These are phyloP conservation scores for Ogataea parapolymorpha DNA, from an alignment of 805 yeast species.

Conservation along the genomic window DNA sequence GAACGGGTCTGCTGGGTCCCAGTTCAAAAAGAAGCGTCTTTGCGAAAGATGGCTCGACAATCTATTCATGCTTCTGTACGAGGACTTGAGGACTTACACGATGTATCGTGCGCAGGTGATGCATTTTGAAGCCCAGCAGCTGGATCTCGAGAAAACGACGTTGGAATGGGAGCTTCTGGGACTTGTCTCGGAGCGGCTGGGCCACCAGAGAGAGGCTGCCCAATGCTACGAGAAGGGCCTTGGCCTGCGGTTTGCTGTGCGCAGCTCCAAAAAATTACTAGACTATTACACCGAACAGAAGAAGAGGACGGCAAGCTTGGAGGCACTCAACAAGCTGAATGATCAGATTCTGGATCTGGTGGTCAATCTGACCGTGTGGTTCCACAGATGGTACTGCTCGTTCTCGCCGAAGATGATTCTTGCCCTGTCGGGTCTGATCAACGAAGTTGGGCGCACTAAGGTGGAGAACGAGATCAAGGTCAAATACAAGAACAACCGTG, in stretches of 20 bases:
- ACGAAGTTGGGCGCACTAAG: conserved; percentile 75
- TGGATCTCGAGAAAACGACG: conserved; percentile 71
- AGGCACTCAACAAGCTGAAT: conserved; percentile 41
- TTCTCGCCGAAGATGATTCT: conserved; percentile 69
- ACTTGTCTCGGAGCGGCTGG: conserved; percentile 75
- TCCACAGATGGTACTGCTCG: conserved; percentile 95
- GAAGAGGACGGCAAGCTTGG: conserved; percentile 27
- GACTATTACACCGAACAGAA: conserved; percentile 58
- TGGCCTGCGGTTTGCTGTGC: conserved; percentile 72
- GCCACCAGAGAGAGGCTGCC: conserved; percentile 84
- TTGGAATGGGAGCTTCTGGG: conserved; percentile 94
- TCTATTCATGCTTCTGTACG: conserved; percentile 63
- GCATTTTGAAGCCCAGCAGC: conserved; percentile 85
- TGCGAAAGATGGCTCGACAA: conserved; percentile 77
- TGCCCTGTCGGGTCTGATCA: conserved; percentile 58
- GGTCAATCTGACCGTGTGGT: conserved; percentile 90
- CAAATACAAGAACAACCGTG: conserved; percentile 51
- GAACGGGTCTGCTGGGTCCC: conserved; percentile 20
- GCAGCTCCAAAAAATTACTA: conserved; percentile 70
- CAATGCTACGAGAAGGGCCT: conserved; percentile 77
- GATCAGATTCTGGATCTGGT: conserved; percentile 61
- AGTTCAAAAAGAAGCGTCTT: conserved; percentile 59
- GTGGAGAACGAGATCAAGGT: conserved; percentile 70
- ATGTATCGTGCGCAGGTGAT: conserved; percentile 91
- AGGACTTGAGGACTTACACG: conserved; percentile 77